These are phyloP conservation scores for Glycyrrhiza uralensis DNA, from an alignment of 306 rosid species.

Conservation along the genomic window DNA sequence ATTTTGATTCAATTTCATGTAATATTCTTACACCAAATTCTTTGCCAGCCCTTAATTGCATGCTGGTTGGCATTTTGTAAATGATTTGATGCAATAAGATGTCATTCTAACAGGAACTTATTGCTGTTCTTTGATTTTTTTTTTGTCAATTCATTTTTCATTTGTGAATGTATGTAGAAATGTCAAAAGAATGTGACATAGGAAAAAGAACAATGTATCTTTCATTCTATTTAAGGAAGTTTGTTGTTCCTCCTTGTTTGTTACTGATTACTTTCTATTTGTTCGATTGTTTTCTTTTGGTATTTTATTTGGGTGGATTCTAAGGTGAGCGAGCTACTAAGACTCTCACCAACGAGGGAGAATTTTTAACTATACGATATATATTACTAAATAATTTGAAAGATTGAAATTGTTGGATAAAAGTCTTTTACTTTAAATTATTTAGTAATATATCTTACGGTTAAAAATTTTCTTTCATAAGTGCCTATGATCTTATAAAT, in stretches of 20 bases:
- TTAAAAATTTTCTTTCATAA: no score
- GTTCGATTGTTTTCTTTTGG: neutral
- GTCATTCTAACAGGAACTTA: constrained; percentile 52
- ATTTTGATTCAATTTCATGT: constrained; percentile 71
- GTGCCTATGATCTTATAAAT: no score
- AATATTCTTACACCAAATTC: constrained; percentile 67
- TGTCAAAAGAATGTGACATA: constrained; percentile 28
- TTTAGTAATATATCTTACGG: no score
- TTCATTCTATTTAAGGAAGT: constrained; percentile 6
- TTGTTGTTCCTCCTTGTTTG: neutral
- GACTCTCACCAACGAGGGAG: no score
- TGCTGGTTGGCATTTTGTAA: constrained; percentile 67
- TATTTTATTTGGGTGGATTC: no score
- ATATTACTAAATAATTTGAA: no score
- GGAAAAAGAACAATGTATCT: neutral
- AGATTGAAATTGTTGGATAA: no score
- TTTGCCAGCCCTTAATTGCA: constrained; percentile 46
- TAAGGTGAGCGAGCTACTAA: no score
- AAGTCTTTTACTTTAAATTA: no score
- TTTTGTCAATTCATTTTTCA: constrained; percentile 34
- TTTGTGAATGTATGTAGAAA: constrained; percentile 30
- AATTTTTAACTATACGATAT: no score
- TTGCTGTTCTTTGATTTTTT: constrained; percentile 33
- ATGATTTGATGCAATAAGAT: constrained; percentile 76
- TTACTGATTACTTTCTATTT: neutral